A percentile compares a stretch with the other conserved stretches of the same genome.
phyloP scores from a whole-genome alignment of 352 stramenopile species.

The Globisporangium spinosum region DNA sequence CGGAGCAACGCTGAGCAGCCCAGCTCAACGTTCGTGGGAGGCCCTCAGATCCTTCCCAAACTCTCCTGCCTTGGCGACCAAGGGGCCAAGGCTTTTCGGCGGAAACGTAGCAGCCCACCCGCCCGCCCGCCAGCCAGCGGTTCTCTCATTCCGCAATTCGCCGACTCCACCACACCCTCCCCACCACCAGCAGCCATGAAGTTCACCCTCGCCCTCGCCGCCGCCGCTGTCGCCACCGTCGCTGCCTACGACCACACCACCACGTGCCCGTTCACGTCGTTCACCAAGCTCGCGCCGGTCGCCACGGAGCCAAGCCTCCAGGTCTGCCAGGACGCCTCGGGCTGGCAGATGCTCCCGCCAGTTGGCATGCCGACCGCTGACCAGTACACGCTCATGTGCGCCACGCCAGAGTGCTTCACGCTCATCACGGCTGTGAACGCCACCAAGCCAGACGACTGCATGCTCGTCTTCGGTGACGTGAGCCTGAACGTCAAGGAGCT shows the following conservation, averaged over 20 bases:
- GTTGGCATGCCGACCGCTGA: background rate
- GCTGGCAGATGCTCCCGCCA: background rate
- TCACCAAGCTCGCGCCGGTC: slow-evolving; percentile 5
- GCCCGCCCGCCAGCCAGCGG: background rate
- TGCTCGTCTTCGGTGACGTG: background rate
- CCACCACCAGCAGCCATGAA: slow-evolving; percentile 6
- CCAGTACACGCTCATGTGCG: background rate
- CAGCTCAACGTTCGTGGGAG: background rate
- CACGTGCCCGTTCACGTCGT: slow-evolving; percentile 2
- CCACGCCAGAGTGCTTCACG: background rate
- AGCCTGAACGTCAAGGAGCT: background rate
- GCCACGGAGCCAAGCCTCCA: too few relatives aligned
- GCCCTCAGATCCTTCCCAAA: background rate
- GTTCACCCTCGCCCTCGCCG: slow-evolving; percentile 7
- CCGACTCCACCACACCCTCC: slow-evolving; percentile 3
- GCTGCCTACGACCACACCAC: slow-evolving; percentile 11
- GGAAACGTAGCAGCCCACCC: background rate
- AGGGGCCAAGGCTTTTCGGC: background rate
- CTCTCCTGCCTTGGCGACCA: background rate
- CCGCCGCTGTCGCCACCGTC: slow-evolving; percentile 6
- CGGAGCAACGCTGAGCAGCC: background rate
- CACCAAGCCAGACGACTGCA: background rate
- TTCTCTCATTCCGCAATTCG: slow-evolving; percentile 14
- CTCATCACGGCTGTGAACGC: background rate
- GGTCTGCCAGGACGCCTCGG: background rate